Evolutionary conservation across 2,329 filamentous ascomycete genomes (phyloP), one percentile per base, ranked within the genome.

Genomic region (Aspergillus sp.): DNA sequence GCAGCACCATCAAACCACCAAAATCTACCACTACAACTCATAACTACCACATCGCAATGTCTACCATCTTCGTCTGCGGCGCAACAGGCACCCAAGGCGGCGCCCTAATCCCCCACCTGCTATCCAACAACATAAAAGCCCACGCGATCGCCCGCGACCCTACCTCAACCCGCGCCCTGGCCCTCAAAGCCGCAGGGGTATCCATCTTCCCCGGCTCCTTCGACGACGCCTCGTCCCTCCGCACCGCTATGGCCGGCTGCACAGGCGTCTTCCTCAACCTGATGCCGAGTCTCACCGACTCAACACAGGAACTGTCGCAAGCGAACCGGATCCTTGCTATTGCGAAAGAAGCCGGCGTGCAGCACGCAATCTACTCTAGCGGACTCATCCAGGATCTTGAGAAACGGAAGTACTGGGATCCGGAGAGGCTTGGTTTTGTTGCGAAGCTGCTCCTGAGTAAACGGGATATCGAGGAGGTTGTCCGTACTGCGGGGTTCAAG

Each of bases 391-490:
- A 70, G 11, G 57, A 70, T 3, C 67, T 73, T 3, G 64, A 75
- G 39, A 60, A 64, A 21, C 33, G 75, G 9, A 39, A 58, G 14
- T 43, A 55, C 53, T 68, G 70, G 60, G 60, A 73, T n/a, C 65
- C 68, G 0, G 58, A 68, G 4, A 59, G 66, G 31, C 49, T 75
- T 12, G 54, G 66, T 31, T 48, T 75, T 14, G 53, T 71, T 0
- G 72, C 67, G 6, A 67, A 59, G 6, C 51, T 76, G 2, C 57
- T 79, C 4, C 57, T 69, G 6, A 69, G 69, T 19, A 84, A 84
- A 63, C 64, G 70, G 19, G 64, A 65, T 1, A 73, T 82, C 21
- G 81, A 84, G 59, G 58, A 70, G 1, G 68, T 69, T 19, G 65
- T 81, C 4, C 68, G 73, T 19, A 54, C 62, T 8, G 65, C 69